Base-by-base conservation (phyloP, 2,329 filamentous ascomycete genomes). In the Pseudovirgaria hyperparasitica region DNA sequence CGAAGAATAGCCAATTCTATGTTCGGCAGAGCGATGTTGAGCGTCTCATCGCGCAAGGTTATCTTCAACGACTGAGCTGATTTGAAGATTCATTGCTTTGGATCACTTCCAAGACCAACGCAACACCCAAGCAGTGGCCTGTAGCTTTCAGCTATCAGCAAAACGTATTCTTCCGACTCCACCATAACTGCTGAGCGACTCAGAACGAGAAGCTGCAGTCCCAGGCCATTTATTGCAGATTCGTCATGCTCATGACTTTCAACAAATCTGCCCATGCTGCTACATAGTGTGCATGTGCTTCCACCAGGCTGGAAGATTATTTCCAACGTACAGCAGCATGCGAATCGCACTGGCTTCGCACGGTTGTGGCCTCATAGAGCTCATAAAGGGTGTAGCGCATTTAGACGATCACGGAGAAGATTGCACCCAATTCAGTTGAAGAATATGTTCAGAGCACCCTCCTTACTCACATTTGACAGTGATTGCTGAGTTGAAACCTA, bases 1-100 rank as follows among this genome's bases (percentile, higher is more conserved):
- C 85, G 19, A 96, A 92, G 57, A 96, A 98, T 56, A 94, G 86
- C 46, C 90, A 98, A 50, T 92, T 98, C 49, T 96, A 92, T 48
- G 90, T 98, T 20, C 73, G 87, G 24, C 84, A 94, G 48, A 87
- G 84, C 14, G 90, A 98, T 57, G 90, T 98, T 5, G 90, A 98
- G 57, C 72, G 86, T 26, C 56, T 98, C 42, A 94, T 98, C 45
- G 72, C 84, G 10, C 87, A 96, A 51, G 90, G 90, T 12, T 98
- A 94, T 58, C 62, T 98, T 37, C 86, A 94, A 54, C 85, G 85
- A 44, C 65, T 98, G 40, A 75, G 74, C 49, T 94, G 66, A 82
- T 22, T 12, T 9, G 9, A 9, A 9, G 22, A 16, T 19, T 25
- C 15, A 18, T 24, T 14, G 7, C 10, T 18, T 6, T 14, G 12